Evolutionary conservation across 257 asterid genomes (phyloP).

Genomic region (Fraxinus anomala): DNA sequence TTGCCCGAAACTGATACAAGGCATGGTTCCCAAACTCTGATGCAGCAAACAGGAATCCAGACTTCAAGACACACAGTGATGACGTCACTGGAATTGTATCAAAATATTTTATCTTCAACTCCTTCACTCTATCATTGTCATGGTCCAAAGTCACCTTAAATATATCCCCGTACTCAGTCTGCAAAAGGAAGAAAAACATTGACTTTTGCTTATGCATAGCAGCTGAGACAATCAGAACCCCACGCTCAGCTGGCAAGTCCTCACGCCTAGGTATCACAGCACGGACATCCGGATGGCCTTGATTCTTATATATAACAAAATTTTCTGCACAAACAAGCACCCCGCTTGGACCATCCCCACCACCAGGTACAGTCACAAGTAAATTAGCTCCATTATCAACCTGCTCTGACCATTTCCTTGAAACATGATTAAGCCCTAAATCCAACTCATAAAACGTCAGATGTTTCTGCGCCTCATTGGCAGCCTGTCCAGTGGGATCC

Average conservation of each 20-base stretch:
- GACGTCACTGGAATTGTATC: constrained; percentile 95
- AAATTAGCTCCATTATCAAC: constrained; percentile 97
- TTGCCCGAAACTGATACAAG: constrained; percentile 91
- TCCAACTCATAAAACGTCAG: constrained; percentile 93
- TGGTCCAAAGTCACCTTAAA: constrained; percentile 89
- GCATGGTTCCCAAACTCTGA: constrained; percentile 99
- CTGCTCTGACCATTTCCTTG: constrained; percentile 96
- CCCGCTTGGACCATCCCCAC: constrained; percentile 99
- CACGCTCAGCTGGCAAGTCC: constrained; percentile 96
- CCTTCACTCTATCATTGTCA: constrained; percentile 79
- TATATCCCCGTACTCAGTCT: constrained; percentile 94
- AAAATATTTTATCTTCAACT: constrained; percentile 86
- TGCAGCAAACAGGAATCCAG: constrained; percentile 96
- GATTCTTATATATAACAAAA: constrained; percentile 94
- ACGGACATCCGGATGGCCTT: constrained; percentile 89
- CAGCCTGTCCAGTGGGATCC: constrained; percentile 97
- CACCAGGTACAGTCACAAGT: constrained; percentile 98
- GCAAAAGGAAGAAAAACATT: constrained; percentile 97
- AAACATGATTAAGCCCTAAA: constrained; percentile 95
- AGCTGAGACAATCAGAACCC: constrained; percentile 95
- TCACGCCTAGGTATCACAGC: constrained; percentile 95
- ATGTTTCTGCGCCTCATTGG: constrained; percentile 84
- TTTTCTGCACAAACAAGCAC: constrained; percentile 98
- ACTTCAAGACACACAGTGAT: constrained; percentile 90
- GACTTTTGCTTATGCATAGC: constrained; percentile 92